Base-by-base conservation (phyloP, 2,329 filamentous ascomycete species). In the Microsporum audouinii region DNA sequence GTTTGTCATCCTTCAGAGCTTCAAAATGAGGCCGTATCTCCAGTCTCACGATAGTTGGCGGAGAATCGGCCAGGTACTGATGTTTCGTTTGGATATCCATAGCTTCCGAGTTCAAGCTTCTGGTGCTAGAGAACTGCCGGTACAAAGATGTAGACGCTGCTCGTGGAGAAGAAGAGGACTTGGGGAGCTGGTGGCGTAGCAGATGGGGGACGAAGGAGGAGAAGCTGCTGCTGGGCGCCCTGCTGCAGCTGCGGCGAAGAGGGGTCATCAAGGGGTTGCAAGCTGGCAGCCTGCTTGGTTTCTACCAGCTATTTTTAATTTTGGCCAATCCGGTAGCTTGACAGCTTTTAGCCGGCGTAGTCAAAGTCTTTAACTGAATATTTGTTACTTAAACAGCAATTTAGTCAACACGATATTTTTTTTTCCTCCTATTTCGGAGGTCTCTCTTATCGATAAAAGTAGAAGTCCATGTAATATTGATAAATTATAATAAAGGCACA, bases 11-110 rank as follows among this genome's bases (percentile, higher is more conserved):
- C 41, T 74, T 74, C 51, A 80, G 69, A 5, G 75, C 84, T 60
- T 92, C 88, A 69, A 97, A 99, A 76, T 97, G 92, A 71, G 90
- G 88, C 77, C 90, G 90, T 73, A 97, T 94, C 73, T 90, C 87
- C 57, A 99, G 83, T 56, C 87, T 85, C 62, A 96, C 92, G 61
- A 96, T 84, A 57, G 86, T 88, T 0, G 94, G 94, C 53, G 94
- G 94, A 65, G 87, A 86, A 75, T 99, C 94, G 55, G 94, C 91
- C 63, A 95, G 82, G 74, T 95, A 96, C 71, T 95, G 88, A 61
- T 77, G 71, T 63, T 73, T 76, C 51, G 71, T 69, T 57, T 71
- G 72, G 55, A 69, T 68, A 67, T 77, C 74, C 75, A 77, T 77
- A 58, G 55, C 38, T 38, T 14, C 31, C 2, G 55, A 53, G 33